These are phyloP conservation scores for Xylaria sp. DNA, from an alignment of 2,329 filamentous ascomycete genomes.

Conservation along the genomic window DNA sequence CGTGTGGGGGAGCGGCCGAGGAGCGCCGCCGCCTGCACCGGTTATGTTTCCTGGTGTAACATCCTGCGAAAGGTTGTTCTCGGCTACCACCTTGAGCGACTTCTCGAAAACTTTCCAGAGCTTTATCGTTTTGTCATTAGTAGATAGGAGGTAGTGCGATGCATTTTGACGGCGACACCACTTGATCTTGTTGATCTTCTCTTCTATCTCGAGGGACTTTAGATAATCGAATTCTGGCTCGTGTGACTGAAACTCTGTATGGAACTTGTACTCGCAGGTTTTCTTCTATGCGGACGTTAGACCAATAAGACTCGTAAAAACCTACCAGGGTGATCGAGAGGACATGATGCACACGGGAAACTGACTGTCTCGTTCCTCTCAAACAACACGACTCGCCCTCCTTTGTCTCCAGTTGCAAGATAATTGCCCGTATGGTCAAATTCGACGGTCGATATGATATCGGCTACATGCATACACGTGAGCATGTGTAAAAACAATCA, in stretches of 20 bases:
- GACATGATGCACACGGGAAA: slow-evolving; percentile 35
- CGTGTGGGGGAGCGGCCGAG: slow-evolving; percentile 75
- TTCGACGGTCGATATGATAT: slow-evolving; percentile 92
- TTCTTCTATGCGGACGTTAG: slow-evolving; percentile 77
- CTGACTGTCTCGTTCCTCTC: slow-evolving; percentile 95
- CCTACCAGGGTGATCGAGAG: not conserved
- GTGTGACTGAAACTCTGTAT: slow-evolving; percentile 99
- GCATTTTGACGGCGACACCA: slow-evolving; percentile 99
- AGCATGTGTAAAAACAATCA: slow-evolving; percentile 12
- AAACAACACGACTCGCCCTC: slow-evolving; percentile 85
- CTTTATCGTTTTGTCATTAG: slow-evolving; percentile 99
- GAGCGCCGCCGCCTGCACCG: slow-evolving; percentile 77
- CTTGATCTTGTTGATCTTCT: slow-evolving; percentile 99
- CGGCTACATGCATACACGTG: slow-evolving; percentile 63
- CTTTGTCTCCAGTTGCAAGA: slow-evolving; percentile 89
- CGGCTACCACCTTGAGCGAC: slow-evolving; percentile 96
- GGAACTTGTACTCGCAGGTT: slow-evolving; percentile 99
- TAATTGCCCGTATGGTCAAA: slow-evolving; percentile 93
- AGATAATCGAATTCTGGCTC: slow-evolving; percentile 99
- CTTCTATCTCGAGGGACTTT: slow-evolving; percentile 98
- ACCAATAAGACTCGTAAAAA: not conserved
- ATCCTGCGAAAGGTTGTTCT: slow-evolving; percentile 98
- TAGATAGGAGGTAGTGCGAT: slow-evolving; percentile 96
- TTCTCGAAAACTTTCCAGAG: slow-evolving; percentile 99
- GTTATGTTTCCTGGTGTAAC: slow-evolving; percentile 79